Evolutionary conservation across 2,329 filamentous ascomycete genomes (phyloP).

Genomic region (Xylariaceae sp.): DNA sequence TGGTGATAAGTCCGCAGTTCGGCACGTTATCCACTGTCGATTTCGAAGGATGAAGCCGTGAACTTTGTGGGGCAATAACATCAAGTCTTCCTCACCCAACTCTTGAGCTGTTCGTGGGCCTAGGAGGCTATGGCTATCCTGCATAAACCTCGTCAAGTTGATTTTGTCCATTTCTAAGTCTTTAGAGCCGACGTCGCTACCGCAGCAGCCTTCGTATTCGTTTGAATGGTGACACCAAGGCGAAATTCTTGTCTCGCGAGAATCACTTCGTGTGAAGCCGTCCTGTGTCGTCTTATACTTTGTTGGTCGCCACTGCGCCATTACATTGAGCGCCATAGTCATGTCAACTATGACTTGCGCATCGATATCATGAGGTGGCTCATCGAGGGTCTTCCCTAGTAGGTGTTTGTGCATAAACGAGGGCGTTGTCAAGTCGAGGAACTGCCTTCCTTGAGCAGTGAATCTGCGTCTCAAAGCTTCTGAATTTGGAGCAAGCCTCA

Average conservation of each 20-base stretch:
- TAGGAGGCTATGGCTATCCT: neutral
- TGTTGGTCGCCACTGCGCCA: neutral
- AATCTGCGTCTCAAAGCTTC: neutral
- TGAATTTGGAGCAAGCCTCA: constrained; percentile 1
- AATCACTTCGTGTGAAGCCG: neutral
- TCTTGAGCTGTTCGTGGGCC: neutral
- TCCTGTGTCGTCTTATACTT: neutral
- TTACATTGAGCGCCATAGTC: constrained; percentile 1
- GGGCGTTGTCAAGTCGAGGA: constrained; percentile 1
- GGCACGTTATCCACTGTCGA: constrained; percentile 5
- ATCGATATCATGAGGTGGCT: constrained; percentile 7
- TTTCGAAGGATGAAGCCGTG: constrained; percentile 6
- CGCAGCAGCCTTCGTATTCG: neutral
- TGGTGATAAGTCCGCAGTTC: neutral
- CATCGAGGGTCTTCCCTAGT: constrained; percentile 2
- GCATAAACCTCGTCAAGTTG: neutral
- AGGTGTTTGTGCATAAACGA: constrained; percentile 3
- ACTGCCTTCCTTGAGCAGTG: constrained; percentile 2
- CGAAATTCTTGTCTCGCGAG: neutral
- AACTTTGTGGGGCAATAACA: constrained; percentile 2
- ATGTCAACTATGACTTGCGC: constrained; percentile 7
- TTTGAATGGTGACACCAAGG: neutral
- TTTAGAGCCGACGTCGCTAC: constrained; percentile 2
- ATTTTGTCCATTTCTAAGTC: neutral
- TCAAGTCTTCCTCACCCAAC: constrained; percentile 3